Conservation (phyloP, 2,329 filamentous ascomycete genomes). For the Fulvia fulva region DNA sequence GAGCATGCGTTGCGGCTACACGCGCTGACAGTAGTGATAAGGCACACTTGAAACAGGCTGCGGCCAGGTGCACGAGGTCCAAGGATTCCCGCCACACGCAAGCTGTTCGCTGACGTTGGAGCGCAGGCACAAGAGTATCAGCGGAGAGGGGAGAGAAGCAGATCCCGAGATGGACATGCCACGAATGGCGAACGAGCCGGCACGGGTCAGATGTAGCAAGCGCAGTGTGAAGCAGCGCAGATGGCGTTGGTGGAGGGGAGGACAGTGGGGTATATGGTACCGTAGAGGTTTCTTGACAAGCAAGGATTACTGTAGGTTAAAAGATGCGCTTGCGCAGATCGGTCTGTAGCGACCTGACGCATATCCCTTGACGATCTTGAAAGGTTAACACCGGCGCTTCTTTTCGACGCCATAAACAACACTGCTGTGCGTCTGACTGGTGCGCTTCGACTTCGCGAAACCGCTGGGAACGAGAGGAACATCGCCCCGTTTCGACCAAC, state of each 20-base stretch:
- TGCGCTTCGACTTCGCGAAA: neutral
- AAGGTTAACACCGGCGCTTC: neutral
- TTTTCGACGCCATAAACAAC: neutral
- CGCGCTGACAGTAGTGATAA: conserved; percentile 16
- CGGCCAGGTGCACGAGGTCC: conserved; percentile 12
- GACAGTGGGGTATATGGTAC: conserved; percentile 9
- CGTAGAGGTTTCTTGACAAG: conserved; percentile 3
- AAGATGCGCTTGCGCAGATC: conserved; percentile 14
- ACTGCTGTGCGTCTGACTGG: neutral
- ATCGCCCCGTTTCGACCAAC: neutral
- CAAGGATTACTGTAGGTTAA: conserved; percentile 17
- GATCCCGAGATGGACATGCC: conserved; percentile 7
- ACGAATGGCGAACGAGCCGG: neutral
- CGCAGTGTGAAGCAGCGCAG: conserved; percentile 1
- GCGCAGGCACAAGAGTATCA: conserved; percentile 16
- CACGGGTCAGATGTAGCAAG: conserved; percentile 9
- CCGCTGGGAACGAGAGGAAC: neutral
- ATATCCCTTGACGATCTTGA: conserved; percentile 3
- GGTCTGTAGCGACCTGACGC: conserved; percentile 7
- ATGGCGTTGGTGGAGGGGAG: conserved; percentile 10
- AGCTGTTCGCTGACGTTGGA: conserved; percentile 15
- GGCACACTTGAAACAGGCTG: conserved; percentile 19
- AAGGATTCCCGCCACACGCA: conserved; percentile 20
- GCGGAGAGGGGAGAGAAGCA: conserved; percentile 5
- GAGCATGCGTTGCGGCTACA: conserved; percentile 13